These are phyloP conservation scores for Populus nigra DNA, from an alignment of 345 rosid genomes.

Conservation along the genomic window DNA sequence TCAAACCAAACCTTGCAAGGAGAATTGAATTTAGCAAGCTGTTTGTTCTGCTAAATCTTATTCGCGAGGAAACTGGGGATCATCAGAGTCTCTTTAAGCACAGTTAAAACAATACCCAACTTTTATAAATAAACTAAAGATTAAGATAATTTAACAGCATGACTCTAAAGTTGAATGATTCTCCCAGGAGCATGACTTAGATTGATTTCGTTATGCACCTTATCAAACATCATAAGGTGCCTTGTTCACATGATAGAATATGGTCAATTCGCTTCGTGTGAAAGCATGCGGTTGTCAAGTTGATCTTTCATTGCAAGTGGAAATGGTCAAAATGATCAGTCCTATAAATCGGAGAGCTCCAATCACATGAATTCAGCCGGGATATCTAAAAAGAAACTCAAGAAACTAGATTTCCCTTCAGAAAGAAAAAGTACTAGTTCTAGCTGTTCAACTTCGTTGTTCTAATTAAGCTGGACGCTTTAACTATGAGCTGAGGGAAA, in stretches of 20 bases:
- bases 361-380: neutral
- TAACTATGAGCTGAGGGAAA: neutral
- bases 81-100: neutral
- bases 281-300: neutral
- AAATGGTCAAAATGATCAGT: too few species aligned
- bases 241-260: neutral
- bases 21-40: neutral
- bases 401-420: neutral
- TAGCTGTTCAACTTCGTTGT: neutral
- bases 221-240: neutral
- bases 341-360: neutral
- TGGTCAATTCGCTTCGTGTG: neutral
- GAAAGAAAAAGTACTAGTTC: too few species aligned
- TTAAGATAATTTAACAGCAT: neutral
- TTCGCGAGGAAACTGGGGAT: neutral
- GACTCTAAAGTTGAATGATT: neutral
- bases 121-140: neutral
- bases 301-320: neutral
- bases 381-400: too few species aligned
- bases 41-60: neutral
- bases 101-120: neutral
- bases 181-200: neutral
- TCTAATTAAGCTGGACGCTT: too few species aligned
- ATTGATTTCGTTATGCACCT: neutral
- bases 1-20: neutral